Percentiles rank a stretch among this genome's conserved stretches.
These are phyloP conservation scores for Tripterygium wilfordii DNA, from an alignment of 177 flowering plant genomes.

Conservation along the genomic window DNA sequence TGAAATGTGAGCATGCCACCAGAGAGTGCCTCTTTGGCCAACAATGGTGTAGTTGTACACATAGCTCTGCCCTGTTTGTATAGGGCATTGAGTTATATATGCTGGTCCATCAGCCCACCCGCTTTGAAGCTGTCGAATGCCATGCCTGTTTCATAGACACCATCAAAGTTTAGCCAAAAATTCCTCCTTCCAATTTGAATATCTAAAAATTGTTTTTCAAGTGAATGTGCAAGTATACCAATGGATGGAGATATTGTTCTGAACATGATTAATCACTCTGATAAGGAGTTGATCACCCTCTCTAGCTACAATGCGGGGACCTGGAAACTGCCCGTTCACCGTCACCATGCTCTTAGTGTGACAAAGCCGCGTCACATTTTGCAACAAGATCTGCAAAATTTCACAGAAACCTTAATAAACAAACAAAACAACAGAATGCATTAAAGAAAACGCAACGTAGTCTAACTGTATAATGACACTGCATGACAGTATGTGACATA, in stretches of 20 bases:
- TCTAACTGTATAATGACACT: background rate
- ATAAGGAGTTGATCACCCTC: constrained; percentile 30
- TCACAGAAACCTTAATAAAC: background rate
- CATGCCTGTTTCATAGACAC: constrained; percentile 19
- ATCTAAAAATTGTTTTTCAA: background rate
- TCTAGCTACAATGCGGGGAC: constrained; percentile 27
- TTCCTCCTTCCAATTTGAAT: background rate
- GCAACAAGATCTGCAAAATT: constrained; percentile 16
- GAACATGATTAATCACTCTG: constrained; percentile 27
- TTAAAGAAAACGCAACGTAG: background rate
- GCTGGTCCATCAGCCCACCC: no score
- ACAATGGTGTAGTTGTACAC: constrained; percentile 31
- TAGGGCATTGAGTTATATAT: constrained; percentile 31
- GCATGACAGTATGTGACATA: no score
- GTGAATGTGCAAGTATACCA: constrained; percentile 12
- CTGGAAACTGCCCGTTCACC: constrained; percentile 30
- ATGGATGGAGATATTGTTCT: constrained; percentile 28
- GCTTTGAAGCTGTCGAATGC: constrained; percentile 20
- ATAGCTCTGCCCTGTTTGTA: constrained; percentile 26
- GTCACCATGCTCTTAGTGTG: constrained; percentile 28
- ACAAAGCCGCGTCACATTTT: constrained; percentile 28
- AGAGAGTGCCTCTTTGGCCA: constrained; percentile 27
- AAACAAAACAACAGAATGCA: background rate
- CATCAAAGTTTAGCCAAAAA: no score
- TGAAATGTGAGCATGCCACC: constrained; percentile 30